Evolutionary conservation across 2,329 filamentous ascomycete genomes (phyloP).

Genomic region (Cytospora leucostoma): DNA sequence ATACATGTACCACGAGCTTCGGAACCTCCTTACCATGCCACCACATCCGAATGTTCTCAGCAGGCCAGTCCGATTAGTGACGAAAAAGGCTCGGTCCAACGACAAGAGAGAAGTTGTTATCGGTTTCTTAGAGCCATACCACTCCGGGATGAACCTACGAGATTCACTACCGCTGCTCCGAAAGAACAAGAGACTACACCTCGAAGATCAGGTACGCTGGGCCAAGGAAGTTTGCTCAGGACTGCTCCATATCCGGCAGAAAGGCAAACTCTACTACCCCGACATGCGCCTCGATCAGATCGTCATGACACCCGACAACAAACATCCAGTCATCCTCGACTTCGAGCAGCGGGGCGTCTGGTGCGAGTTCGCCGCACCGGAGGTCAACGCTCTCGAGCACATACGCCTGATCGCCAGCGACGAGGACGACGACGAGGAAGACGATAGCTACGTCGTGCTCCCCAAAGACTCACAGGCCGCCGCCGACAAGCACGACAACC

Average conservation of each 20-base stretch:
- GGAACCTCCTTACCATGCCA: constrained; percentile 53
- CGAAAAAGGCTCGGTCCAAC: constrained; percentile 58
- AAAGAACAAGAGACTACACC: constrained; percentile 46
- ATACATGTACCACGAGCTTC: constrained; percentile 63
- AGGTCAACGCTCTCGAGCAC: constrained; percentile 62
- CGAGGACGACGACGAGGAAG: constrained; percentile 41
- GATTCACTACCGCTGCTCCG: constrained; percentile 55
- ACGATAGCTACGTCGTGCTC: constrained; percentile 12
- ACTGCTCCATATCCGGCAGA: constrained; percentile 50
- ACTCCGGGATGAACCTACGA: constrained; percentile 55
- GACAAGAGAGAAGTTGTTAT: constrained; percentile 56
- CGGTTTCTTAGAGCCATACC: constrained; percentile 59
- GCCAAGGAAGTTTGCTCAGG: constrained; percentile 54
- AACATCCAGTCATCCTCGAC: constrained; percentile 58
- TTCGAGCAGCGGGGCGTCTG: constrained; percentile 65
- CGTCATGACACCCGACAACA: constrained; percentile 47
- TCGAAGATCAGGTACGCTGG: constrained; percentile 54
- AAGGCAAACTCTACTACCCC: constrained; percentile 54
- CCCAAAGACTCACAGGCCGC: constrained; percentile 1
- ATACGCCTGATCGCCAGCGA: constrained; percentile 55
- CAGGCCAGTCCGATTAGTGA: constrained; percentile 55
- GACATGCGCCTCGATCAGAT: constrained; percentile 63
- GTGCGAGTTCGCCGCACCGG: constrained; percentile 62
- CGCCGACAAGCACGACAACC: constrained; percentile 10
- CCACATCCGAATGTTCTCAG: constrained; percentile 56